Base-by-base conservation (phyloP, 106 monocot species). In the Apostasia ramifera region DNA sequence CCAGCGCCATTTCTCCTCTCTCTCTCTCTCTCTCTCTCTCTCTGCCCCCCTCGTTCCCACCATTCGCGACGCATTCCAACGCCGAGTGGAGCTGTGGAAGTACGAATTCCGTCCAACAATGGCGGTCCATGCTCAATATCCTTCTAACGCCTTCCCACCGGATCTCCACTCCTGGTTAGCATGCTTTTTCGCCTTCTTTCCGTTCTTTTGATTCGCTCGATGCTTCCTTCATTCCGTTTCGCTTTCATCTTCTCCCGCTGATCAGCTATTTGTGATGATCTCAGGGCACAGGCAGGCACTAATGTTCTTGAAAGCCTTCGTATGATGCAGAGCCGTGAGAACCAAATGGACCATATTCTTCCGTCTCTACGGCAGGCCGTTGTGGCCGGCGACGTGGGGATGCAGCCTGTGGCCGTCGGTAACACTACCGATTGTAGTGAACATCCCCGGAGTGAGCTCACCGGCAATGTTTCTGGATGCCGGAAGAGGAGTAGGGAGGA, bases 101-200 rank as follows among this genome's bases (percentile, higher is more conserved):
- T 8, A 40, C 0, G 12, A 40, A 3, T 3, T 12, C 3, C 8
- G 53, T 11, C 2, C 14, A 39, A 48, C 1, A 52, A 84, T 84
- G 84, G 84, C 80, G 61, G 80, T 84, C 46, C 80, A 74, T 66
- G 84, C 84, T 6, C 84, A 76, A 44, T 66, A 76, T 45, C 69
- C 70, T 40, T 58, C 76, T 52, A 64, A 76, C 66, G 63, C 83
- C 47, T 71, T 76, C 76, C 63, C 63, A 43, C 69, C 69, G 5
- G 83, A 83, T 63, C 69, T 61, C 53, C 51, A 73, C 51, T 15
- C 43, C 70, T 66, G 78, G 78, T 78, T 44, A 44, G 56, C 15
- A 8, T 13, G 1, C 61, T 3, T 0, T 58, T 2, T 12, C 15
- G 2, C n/a, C 8, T 38, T 52, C 2, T 53, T 44, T 37, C 44